A percentile compares a stretch with the other conserved stretches of the same genome.
These are phyloP conservation scores for Lippia alba DNA, from an alignment of 305 asterid genomes.

Conservation along the genomic window DNA sequence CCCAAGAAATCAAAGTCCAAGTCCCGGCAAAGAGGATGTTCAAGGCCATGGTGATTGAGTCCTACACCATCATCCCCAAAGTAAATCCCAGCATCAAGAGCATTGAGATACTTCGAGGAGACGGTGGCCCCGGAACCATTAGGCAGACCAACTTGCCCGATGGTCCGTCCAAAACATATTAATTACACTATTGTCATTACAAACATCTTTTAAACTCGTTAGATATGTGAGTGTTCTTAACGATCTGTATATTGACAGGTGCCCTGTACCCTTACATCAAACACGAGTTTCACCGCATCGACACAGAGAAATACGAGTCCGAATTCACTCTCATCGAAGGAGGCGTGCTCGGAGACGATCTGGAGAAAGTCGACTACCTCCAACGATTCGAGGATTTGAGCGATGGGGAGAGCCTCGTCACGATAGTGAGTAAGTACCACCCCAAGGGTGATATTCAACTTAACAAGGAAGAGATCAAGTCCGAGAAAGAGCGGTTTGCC, in stretches of 20 bases:
- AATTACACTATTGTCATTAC: too few species aligned
- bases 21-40: slow-evolving; percentile 30
- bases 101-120: slow-evolving; percentile 23
- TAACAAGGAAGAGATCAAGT: slow-evolving; percentile 17
- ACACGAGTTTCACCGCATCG: slow-evolving; percentile 7
- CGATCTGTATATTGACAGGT: not conserved
- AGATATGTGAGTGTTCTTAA: not conserved
- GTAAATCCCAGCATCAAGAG: slow-evolving; percentile 22
- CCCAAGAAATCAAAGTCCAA: slow-evolving; percentile 26
- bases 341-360: slow-evolving; percentile 17
- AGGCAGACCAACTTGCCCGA: not conserved
- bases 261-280: not conserved
- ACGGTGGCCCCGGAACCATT: slow-evolving; percentile 27
- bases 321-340: slow-evolving; percentile 23
- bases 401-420: slow-evolving; percentile 21
- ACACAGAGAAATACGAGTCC: not conserved
- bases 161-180: slow-evolving; percentile 8
- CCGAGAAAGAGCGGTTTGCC: not conserved
- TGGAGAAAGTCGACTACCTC: slow-evolving; percentile 11
- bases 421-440: slow-evolving; percentile 12
- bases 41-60: slow-evolving; percentile 30
- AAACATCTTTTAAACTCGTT: too few species aligned
- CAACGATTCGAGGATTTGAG: slow-evolving; percentile 7
- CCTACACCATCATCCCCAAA: slow-evolving; percentile 13
- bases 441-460: slow-evolving; percentile 19